Conservation (phyloP, 1,284 basidiomycete species). For the Bjerkandera adusta region DNA sequence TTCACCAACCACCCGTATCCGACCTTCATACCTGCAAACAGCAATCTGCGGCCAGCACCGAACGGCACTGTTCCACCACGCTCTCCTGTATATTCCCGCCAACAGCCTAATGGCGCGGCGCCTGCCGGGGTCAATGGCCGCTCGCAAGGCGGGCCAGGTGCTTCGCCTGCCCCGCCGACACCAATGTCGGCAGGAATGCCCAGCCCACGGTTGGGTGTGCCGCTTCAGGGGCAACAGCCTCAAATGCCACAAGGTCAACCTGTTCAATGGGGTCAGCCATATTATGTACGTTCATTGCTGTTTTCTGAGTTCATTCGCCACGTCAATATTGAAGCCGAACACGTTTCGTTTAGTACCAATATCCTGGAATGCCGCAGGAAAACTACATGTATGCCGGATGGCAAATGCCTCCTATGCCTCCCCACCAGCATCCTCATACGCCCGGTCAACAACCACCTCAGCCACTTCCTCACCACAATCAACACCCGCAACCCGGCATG, state of each 20-base stretch:
- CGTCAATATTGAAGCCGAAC: slow-evolving; percentile 3
- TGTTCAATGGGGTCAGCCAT: slow-evolving; percentile 37
- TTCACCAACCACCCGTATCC: slow-evolving; percentile 43
- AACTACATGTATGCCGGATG: slow-evolving; percentile 34
- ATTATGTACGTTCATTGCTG: slow-evolving; percentile 28
- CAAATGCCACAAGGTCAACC: slow-evolving; percentile 40
- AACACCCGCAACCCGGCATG: slow-evolving; percentile 41
- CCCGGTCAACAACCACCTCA: slow-evolving; percentile 38
- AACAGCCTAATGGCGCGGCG: slow-evolving; percentile 56
- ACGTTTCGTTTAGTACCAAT: slow-evolving; percentile 24
- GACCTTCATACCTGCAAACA: slow-evolving; percentile 34
- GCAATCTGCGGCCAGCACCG: slow-evolving; percentile 27
- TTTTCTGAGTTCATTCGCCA: too few species aligned
- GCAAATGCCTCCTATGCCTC: slow-evolving; percentile 38
- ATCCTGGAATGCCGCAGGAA: slow-evolving; percentile 31
- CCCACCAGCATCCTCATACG: slow-evolving; percentile 27
- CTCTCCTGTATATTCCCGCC: slow-evolving; percentile 62
- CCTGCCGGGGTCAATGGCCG: slow-evolving; percentile 49
- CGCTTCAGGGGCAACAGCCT: slow-evolving; percentile 49
- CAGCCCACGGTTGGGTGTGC: slow-evolving; percentile 61
- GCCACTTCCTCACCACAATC: slow-evolving; percentile 30
- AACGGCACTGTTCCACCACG: slow-evolving; percentile 47
- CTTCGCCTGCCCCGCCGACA: slow-evolving; percentile 34
- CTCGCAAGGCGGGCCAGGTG: slow-evolving; percentile 51
- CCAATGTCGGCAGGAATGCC: slow-evolving; percentile 48